A percentile compares a stretch with the other conserved stretches of the same genome.
Evolutionary conservation across 768 basidiomycete genomes (phyloP).

Genomic region (Dendrothele bispora): DNA sequence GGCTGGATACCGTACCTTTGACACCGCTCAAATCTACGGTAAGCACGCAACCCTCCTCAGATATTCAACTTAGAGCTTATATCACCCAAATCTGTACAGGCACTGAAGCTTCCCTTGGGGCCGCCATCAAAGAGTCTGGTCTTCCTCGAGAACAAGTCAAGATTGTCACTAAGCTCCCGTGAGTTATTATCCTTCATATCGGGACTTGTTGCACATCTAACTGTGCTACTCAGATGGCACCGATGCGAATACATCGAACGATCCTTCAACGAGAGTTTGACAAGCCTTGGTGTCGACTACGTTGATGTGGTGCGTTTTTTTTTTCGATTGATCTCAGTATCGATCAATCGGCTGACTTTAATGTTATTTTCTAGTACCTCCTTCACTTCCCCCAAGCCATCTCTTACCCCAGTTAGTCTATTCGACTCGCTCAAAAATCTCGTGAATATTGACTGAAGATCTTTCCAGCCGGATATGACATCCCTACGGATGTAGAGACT

Average conservation of each 20-base stretch:
- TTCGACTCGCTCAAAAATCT: too few relatives aligned
- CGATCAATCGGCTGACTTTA: neutral
- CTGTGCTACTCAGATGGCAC: too few relatives aligned
- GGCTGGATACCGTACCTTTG: slow-evolving; percentile 39
- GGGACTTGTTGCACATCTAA: too few relatives aligned
- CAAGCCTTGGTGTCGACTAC: slow-evolving; percentile 40
- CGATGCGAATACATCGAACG: slow-evolving; percentile 35
- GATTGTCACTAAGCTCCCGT: slow-evolving; percentile 49
- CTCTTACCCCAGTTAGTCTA: neutral
- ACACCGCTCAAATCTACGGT: slow-evolving; percentile 20
- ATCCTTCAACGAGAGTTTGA: slow-evolving; percentile 40
- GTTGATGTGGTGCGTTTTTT: slow-evolving; percentile 38
- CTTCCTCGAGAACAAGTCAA: slow-evolving; percentile 47
- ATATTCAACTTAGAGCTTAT: too few relatives aligned
- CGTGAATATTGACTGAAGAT: neutral
- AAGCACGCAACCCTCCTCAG: slow-evolving; percentile 12
- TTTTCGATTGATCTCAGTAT: neutral
- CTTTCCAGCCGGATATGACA: slow-evolving; percentile 7
- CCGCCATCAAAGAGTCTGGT: slow-evolving; percentile 45
- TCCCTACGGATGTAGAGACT: slow-evolving; percentile 28
- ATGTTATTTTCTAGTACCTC: slow-evolving; percentile 37
- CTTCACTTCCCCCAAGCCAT: slow-evolving; percentile 47
- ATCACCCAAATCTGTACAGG: slow-evolving; percentile 15
- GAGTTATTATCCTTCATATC: slow-evolving; percentile 12
- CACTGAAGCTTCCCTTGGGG: slow-evolving; percentile 42